A percentile compares a stretch with the other conserved stretches of the same genome.
Evolutionary conservation across 192 early-diverging fungal species (phyloP).

Genomic region (Backusella sp.): DNA sequence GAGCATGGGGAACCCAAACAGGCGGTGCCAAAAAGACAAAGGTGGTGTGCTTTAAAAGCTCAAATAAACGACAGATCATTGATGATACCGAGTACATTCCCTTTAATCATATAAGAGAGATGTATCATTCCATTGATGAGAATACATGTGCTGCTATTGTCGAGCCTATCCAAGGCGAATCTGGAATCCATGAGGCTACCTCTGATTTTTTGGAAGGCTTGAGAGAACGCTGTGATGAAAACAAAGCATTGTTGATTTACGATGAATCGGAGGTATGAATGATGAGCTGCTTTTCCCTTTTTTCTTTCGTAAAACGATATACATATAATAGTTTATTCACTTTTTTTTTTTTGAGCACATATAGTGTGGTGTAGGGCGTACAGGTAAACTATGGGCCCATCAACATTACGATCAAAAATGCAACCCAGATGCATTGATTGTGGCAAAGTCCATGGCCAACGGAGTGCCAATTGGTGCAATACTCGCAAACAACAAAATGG

Average conservation of each 20-base stretch:
- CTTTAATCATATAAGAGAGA: constrained; percentile 69
- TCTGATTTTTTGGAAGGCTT: constrained; percentile 77
- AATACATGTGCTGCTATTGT: constrained; percentile 88
- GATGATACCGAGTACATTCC: constrained; percentile 74
- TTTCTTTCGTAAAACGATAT: no score
- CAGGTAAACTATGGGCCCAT: constrained; percentile 85
- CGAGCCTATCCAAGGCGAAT: constrained; percentile 95
- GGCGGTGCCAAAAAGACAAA: not conserved
- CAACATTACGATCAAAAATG: constrained; percentile 59
- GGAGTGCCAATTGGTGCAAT: constrained; percentile 93
- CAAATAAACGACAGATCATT: constrained; percentile 54
- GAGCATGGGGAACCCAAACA: not conserved
- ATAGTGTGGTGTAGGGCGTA: constrained; percentile 84
- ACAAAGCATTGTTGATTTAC: constrained; percentile 82
- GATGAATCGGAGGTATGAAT: not conserved
- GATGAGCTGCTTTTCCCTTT: not conserved
- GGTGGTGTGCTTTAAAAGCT: constrained; percentile 41
- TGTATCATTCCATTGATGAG: constrained; percentile 63
- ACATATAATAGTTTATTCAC: not conserved
- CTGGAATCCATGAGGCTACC: constrained; percentile 74
- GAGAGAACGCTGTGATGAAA: constrained; percentile 75
- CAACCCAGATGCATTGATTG: constrained; percentile 83
- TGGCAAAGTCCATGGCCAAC: constrained; percentile 96
- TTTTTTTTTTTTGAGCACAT: no score
- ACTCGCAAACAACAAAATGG: constrained; percentile 71